These are phyloP conservation scores for Tanozyma kutaoensis DNA, from an alignment of 805 yeast genomes.

Conservation along the genomic window DNA sequence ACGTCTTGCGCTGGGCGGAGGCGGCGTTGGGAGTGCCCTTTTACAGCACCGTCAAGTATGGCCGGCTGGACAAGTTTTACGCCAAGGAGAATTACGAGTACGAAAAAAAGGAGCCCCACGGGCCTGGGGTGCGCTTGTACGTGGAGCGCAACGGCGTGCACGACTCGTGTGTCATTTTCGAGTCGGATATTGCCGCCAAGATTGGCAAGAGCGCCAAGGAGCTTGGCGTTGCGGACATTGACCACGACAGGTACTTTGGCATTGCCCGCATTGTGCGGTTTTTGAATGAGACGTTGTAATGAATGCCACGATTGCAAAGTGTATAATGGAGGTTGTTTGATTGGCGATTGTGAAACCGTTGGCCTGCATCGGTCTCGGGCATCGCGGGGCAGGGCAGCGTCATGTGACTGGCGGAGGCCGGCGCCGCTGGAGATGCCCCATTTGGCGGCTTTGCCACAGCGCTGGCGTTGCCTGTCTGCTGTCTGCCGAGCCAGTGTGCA, in stretches of 20 bases:
- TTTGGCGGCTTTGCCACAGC: too few relatives aligned
- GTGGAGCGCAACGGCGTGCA: conserved; percentile 9
- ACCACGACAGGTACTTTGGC: conserved; percentile 4
- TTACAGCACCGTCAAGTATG: conserved; percentile 9
- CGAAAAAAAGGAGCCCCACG: conserved; percentile 1
- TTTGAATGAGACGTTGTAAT: conserved; percentile 4
- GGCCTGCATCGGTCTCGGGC: too few relatives aligned
- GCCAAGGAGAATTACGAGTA: conserved; percentile 9
- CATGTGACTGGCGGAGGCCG: too few relatives aligned
- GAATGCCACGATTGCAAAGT: too few relatives aligned
- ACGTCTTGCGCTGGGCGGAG: conserved; percentile 19
- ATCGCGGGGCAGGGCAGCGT: too few relatives aligned
- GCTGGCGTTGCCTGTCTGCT: too few relatives aligned
- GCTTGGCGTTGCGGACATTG: conserved; percentile 4
- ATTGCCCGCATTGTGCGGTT: conserved; percentile 4
- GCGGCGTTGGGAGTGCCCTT: conserved; percentile 17
- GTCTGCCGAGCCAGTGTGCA: too few relatives aligned
- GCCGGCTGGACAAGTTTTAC: conserved; percentile 10
- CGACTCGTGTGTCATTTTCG: conserved; percentile 8
- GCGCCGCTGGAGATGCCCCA: too few relatives aligned
- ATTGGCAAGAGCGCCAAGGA: conserved; percentile 1
- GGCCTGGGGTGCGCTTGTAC: conserved; percentile 2
- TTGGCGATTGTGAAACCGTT: too few relatives aligned
- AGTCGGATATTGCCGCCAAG: conserved; percentile 2
- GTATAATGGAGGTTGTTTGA: too few relatives aligned